Percentiles rank a stretch among this genome's conserved stretches.
Conservation (phyloP, 257 asterid species). For the Nicotiana obtusifolia region DNA sequence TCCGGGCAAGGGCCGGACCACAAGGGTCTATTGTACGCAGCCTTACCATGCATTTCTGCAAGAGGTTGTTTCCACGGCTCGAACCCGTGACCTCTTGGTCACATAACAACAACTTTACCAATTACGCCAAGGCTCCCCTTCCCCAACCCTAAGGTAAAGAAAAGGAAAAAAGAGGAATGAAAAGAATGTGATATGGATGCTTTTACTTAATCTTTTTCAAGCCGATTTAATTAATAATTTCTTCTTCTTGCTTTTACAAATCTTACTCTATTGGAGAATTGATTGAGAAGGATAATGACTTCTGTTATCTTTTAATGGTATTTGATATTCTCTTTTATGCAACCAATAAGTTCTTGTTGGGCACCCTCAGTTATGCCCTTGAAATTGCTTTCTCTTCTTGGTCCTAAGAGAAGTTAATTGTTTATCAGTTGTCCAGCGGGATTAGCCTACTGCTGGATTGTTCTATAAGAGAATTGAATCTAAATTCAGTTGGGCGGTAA, state of each 20-base stretch:
- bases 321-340: neutral
- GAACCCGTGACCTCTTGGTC: too few species aligned
- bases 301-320: neutral
- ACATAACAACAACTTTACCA: too few species aligned
- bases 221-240: neutral
- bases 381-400: neutral
- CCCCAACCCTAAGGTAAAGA: neutral
- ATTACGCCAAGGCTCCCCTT: neutral
- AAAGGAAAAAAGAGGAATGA: neutral
- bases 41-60: too few species aligned
- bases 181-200: neutral
- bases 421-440: neutral
- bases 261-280: neutral
- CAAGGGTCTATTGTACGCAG: too few species aligned
- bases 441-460: neutral
- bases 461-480: neutral
- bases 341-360: neutral
- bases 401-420: neutral
- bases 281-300: conserved; percentile 1
- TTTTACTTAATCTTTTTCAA: conserved; percentile 17
- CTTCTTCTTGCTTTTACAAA: neutral
- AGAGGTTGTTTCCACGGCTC: too few species aligned
- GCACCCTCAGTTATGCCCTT: neutral
- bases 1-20: too few species aligned
- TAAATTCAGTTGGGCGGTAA: neutral